phyloP scores from a whole-genome alignment of 495 filamentous ascomycete genomes.

The Penicillium cataractarum region DNA sequence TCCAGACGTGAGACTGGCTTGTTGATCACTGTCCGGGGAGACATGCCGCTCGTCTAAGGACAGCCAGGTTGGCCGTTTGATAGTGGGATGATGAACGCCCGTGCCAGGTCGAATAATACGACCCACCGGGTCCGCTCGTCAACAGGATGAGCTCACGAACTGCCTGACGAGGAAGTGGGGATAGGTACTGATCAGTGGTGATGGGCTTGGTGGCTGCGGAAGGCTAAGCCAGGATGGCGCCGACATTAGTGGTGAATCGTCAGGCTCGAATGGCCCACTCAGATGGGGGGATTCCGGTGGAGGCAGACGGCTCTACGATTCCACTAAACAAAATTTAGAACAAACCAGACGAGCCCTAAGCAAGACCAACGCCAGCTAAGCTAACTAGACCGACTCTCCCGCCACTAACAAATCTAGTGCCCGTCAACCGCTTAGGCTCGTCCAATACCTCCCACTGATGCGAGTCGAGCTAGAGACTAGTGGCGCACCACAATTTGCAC shows the following conservation, averaged over 20 bases:
- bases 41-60: not conserved
- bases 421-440: not conserved
- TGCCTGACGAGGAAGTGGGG: not conserved
- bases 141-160: not conserved
- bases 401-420: not conserved
- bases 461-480: not conserved
- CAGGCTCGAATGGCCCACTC: not conserved
- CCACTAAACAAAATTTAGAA: not conserved
- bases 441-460: not conserved
- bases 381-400: conserved; percentile 3
- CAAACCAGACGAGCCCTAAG: not conserved
- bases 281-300: not conserved
- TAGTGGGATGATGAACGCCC: not conserved
- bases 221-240: not conserved
- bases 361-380: not conserved
- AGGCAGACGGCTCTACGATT: not conserved
- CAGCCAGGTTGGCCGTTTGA: not conserved
- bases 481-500: conserved; percentile 2
- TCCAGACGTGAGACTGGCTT: not conserved
- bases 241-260: not conserved
- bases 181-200: not conserved
- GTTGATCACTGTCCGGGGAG: not conserved
- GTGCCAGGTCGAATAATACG: not conserved
- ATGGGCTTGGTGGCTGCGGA: not conserved
- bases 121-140: not conserved